Base-by-base conservation (phyloP, 306 rosid species). In the Cyclanthera cordifolia region DNA sequence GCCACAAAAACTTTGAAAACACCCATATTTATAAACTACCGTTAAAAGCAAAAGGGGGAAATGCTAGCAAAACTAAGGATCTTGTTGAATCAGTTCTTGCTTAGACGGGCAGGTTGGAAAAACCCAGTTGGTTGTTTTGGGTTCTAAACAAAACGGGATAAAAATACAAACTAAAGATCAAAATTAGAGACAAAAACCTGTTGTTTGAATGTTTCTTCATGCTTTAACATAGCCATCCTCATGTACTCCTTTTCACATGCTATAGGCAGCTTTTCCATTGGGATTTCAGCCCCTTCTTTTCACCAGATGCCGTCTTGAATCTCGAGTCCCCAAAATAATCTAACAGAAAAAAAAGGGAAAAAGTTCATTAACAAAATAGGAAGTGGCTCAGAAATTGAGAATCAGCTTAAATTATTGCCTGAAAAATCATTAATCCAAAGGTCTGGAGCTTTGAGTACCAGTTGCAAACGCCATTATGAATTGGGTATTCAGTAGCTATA, bases 131-230 rank as follows among this genome's bases (percentile, higher is more conserved):
- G 48, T 17, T 60, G 27, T 60, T 19, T 34, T 60, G 27, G 48
- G 48, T 10, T 34, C 25, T 4, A 34, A 32, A 20, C 47, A 46
- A 59, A 59, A 34, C 24, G 69, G 64, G 68, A 49, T 43, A 41
- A 45, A 66, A 66, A 24, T 57, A 21, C 0, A 8, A 69, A 43
- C 14, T 64, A 32, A 43, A 21, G 69, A 41, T 41, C 12, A 64
- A 53, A 39, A 39, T 50, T 65, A 28, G 69, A 70, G 54, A 50
- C n/a, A 34, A 74, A 27, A 56, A 88, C 97, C 94, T 88, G 97
- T 64, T 91, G 80, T 81, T 81, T 88, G 81, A 91, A 91, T 51
- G 82, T 88, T 77, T 82, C 90, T 83, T 91, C 88, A 15, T 91
- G 96, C 74, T 82, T 85, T 65, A 85, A 54, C 85, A 91, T 88